A percentile compares a stretch with the other conserved stretches of the same genome.
Evolutionary conservation across 2,329 filamentous ascomycete genomes (phyloP).

Genomic region (Verticillium klebahnii): DNA sequence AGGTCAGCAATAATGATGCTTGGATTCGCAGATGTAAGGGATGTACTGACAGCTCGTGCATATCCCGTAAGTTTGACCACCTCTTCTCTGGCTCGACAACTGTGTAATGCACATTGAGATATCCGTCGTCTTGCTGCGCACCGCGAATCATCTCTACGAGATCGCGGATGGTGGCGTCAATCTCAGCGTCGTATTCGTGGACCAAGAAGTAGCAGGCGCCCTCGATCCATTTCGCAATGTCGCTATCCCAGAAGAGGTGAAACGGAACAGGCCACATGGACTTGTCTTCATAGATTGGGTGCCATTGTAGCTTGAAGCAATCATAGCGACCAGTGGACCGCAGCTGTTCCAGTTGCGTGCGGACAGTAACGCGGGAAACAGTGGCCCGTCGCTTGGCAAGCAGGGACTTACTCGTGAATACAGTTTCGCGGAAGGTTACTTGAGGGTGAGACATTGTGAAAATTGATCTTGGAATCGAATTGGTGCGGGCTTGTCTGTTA

Average conservation of each 20-base stretch:
- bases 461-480: too few species aligned
- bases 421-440: constrained; percentile 27
- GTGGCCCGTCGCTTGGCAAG: constrained; percentile 26
- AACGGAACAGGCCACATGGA: constrained; percentile 45
- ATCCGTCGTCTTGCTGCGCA: constrained; percentile 57
- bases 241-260: constrained; percentile 56
- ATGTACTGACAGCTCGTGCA: constrained; percentile 58
- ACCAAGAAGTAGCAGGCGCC: constrained; percentile 53
- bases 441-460: constrained; percentile 26
- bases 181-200: constrained; percentile 34
- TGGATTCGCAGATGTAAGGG: constrained; percentile 25
- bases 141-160: constrained; percentile 52
- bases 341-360: constrained; percentile 47
- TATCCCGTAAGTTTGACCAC: constrained; percentile 55
- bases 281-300: constrained; percentile 38
- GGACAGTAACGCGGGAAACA: constrained; percentile 32
- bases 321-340: constrained; percentile 51
- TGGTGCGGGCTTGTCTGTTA: too few species aligned
- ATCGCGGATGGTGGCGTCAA: constrained; percentile 47
- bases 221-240: constrained; percentile 57
- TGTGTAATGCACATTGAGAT: constrained; percentile 59
- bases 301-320: constrained; percentile 54
- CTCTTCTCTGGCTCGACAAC: constrained; percentile 51
- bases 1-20: too few species aligned
- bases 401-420: constrained; percentile 29